Conservation (phyloP, 2,329 filamentous ascomycete species). For the Ciborinia camelliae region DNA sequence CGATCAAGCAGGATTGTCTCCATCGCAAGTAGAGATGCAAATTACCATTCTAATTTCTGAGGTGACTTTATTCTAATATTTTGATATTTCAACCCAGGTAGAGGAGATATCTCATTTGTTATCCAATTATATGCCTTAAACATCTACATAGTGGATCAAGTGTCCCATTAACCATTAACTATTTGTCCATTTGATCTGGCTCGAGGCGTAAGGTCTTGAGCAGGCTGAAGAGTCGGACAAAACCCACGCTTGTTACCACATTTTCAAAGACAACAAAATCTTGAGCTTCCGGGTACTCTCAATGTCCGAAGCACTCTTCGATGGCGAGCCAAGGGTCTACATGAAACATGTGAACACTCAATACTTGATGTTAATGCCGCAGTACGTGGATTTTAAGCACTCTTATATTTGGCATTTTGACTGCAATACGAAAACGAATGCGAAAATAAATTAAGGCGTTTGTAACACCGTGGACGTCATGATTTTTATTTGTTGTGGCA, state of each 20-base stretch:
- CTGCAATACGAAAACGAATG: conserved; percentile 15
- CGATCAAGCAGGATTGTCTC: not conserved
- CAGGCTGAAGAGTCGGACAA: not conserved
- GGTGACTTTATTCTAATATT: not conserved
- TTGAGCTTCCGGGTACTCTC: not conserved
- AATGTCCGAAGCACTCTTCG: conserved; percentile 9
- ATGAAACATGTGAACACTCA: not conserved
- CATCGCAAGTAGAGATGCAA: not conserved
- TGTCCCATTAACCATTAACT: not conserved
- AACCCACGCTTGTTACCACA: not conserved
- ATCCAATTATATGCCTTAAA: not conserved
- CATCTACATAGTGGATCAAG: not conserved
- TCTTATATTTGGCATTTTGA: not conserved
- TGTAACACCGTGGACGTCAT: not conserved
- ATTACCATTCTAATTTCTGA: not conserved
- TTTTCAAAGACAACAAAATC: not conserved
- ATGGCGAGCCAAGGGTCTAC: not conserved
- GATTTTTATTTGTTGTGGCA: not conserved
- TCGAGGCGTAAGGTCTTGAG: not conserved
- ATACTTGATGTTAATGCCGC: not conserved
- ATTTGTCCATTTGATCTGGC: not conserved
- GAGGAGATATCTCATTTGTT: not conserved
- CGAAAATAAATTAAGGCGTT: not conserved
- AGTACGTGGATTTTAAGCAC: not conserved
- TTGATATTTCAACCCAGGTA: too few relatives aligned